Base-by-base conservation (phyloP, 2,329 filamentous ascomycete species). In the Colletotrichum sp. region DNA sequence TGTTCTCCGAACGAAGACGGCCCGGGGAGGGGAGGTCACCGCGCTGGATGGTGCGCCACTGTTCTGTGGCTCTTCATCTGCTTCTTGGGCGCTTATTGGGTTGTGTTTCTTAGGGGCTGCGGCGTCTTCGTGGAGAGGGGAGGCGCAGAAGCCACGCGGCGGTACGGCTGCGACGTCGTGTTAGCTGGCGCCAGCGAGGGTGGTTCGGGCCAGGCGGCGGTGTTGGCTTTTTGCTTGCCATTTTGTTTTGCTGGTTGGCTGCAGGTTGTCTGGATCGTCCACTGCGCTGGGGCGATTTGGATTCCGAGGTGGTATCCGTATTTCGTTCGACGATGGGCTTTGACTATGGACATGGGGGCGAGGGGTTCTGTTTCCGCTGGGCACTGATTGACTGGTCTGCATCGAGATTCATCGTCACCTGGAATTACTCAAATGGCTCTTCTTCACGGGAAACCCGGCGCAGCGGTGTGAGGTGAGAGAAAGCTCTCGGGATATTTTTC, bases 141-240 rank as follows among this genome's bases (percentile, higher is more conserved):
- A 57, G 66, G 71, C 32, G 71, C 66, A 64, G 39, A 73, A 70
- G 71, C 71, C 71, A 74, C 71, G 71, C 71, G 57, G 67, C 59
- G 39, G 28, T 36, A 18, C 32, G 26, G 16, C 16, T 24, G 26
- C 65, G 65, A 18, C 28, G 55, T 18, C 13, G 59, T 30, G 60
- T 30, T 30, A 21, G 39, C 30, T 71, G 28, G 28, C 57, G 26
- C 26, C 28, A 13, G 57, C 18, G 26, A 30, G 28, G 15, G 26
- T 71, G 66, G 44, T 36, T 36, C 30, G 52, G 66, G 52, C 55
- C 55, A 32, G 67, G 26, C 18, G 49, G 69, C 44, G 36, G 64
- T 62, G 65, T 72, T 69, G 64, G 64, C 52, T 55, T 32, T 26
- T 30, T 59, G 24, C 26, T n/a, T 30, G 28, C 28, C 18, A n/a